Evolutionary conservation across 257 asterid genomes (phyloP).

Genomic region (Penstemon barbatus): DNA sequence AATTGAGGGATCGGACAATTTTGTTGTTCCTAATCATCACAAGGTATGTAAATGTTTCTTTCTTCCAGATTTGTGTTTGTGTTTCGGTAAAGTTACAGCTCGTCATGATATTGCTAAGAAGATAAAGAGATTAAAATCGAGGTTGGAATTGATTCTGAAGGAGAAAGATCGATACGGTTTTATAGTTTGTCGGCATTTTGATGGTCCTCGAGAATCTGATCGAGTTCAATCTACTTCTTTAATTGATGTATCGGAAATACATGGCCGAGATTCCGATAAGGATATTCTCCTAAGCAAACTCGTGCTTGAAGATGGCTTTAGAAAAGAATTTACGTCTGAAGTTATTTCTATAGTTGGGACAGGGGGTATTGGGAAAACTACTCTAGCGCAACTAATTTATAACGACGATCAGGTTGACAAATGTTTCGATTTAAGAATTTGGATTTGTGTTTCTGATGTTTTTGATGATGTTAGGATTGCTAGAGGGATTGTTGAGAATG

Average conservation of each 20-base stretch:
- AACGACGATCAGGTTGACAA: conserved; percentile 16
- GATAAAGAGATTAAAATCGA: conserved; percentile 22
- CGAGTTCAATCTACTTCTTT: conserved; percentile 23
- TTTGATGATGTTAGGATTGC: conserved; percentile 13
- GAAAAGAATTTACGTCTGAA: conserved; percentile 4
- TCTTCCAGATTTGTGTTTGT: conserved; percentile 19
- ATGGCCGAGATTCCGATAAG: conserved; percentile 34
- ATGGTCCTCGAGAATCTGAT: neutral
- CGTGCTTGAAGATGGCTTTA: conserved; percentile 1
- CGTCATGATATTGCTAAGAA: conserved; percentile 20
- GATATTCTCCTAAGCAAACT: conserved; percentile 25
- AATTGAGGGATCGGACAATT: neutral
- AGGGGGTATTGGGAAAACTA: conserved; percentile 49
- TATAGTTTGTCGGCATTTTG: neutral
- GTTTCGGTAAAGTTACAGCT: neutral
- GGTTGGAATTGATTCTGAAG: conserved; percentile 15
- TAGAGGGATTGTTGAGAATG: conserved; percentile 17
- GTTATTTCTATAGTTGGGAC: conserved; percentile 42
- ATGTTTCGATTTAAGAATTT: conserved; percentile 29
- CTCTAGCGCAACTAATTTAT: conserved; percentile 42
- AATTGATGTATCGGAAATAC: conserved; percentile 24
- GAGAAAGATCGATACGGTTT: conserved; percentile 25
- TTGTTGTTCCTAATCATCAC: neutral
- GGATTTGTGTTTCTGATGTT: conserved; percentile 42
- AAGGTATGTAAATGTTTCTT: conserved; percentile 1